These are phyloP conservation scores for Neoboletus magnificus DNA, from an alignment of 768 basidiomycete species.

Conservation along the genomic window DNA sequence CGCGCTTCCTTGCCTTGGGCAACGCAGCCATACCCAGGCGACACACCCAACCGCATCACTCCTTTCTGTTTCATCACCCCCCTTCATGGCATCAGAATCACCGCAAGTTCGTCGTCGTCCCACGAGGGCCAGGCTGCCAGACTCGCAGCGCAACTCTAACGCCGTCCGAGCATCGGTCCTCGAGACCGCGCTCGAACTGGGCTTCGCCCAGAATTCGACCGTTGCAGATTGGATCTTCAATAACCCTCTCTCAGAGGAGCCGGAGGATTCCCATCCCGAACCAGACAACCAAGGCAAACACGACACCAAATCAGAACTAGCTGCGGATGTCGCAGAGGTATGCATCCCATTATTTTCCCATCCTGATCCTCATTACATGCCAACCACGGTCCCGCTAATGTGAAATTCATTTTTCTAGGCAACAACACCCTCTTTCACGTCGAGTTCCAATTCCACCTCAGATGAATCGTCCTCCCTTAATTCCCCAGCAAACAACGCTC, in stretches of 20 bases:
- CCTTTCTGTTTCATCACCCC: slow-evolving; percentile 14
- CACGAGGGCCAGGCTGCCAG: slow-evolving; percentile 17
- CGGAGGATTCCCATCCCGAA: slow-evolving; percentile 39
- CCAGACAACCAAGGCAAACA: neutral
- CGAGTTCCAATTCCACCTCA: slow-evolving; percentile 40
- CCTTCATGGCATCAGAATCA: slow-evolving; percentile 21
- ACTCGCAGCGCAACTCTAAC: slow-evolving; percentile 46
- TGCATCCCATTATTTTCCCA: slow-evolving; percentile 5
- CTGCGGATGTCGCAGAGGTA: slow-evolving; percentile 29
- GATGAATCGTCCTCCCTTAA: slow-evolving; percentile 40
- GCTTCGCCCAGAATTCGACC: slow-evolving; percentile 53
- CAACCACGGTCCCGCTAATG: slow-evolving; percentile 3
- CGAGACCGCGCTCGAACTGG: slow-evolving; percentile 68
- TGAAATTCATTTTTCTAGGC: slow-evolving; percentile 17
- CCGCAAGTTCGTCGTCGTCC: slow-evolving; percentile 28
- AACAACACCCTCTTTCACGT: slow-evolving; percentile 36
- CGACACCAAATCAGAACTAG: slow-evolving; percentile 8
- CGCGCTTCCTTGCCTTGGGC: slow-evolving; percentile 3
- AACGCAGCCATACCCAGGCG: neutral
- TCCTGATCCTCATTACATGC: neutral
- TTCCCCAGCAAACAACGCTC: slow-evolving; percentile 19
- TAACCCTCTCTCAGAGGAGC: slow-evolving; percentile 54
- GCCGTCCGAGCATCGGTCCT: slow-evolving; percentile 69
- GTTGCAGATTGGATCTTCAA: slow-evolving; percentile 75
- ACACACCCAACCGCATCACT: slow-evolving; percentile 6